phyloP scores from a whole-genome alignment of 768 basidiomycete genomes.

The Termitomyces sp. region DNA sequence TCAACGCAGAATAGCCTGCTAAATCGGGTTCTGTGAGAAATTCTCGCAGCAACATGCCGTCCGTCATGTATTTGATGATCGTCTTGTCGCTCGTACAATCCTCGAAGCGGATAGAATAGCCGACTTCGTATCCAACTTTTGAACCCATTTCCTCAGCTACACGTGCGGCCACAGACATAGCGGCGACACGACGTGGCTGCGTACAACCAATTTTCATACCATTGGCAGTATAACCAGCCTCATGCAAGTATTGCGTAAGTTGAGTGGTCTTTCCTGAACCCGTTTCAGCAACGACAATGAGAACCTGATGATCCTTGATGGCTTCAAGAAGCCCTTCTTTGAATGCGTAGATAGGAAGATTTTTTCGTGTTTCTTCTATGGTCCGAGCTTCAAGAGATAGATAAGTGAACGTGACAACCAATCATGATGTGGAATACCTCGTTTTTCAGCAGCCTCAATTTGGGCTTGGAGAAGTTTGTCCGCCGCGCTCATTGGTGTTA shows the following conservation, averaged over 20 bases:
- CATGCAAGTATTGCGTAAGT: constrained; percentile 95
- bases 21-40: constrained; percentile 97
- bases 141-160: constrained; percentile 99
- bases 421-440: constrained; percentile 51
- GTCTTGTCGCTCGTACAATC: constrained; percentile 99
- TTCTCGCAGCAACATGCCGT: constrained; percentile 96
- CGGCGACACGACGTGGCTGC: constrained; percentile 96
- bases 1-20: constrained; percentile 89
- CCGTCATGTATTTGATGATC: constrained; percentile 99
- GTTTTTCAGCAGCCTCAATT: constrained; percentile 87
- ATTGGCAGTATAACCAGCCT: constrained; percentile 88
- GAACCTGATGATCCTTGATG: constrained; percentile 86
- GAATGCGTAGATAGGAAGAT: constrained; percentile 86
- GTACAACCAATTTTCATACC: constrained; percentile 94
- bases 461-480: constrained; percentile 82
- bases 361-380: constrained; percentile 93
- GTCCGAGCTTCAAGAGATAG: constrained; percentile 53
- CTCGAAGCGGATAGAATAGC: constrained; percentile 99
- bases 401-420: constrained; percentile 1
- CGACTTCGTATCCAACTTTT: constrained; percentile 96
- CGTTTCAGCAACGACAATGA: constrained; percentile 97
- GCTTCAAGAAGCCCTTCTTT: constrained; percentile 87
- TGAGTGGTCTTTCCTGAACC: constrained; percentile 99
- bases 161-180: constrained; percentile 98
- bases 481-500: constrained; percentile 66